These are phyloP conservation scores for Pyrus bretschneideri DNA, from an alignment of 306 rosid species.

Conservation along the genomic window DNA sequence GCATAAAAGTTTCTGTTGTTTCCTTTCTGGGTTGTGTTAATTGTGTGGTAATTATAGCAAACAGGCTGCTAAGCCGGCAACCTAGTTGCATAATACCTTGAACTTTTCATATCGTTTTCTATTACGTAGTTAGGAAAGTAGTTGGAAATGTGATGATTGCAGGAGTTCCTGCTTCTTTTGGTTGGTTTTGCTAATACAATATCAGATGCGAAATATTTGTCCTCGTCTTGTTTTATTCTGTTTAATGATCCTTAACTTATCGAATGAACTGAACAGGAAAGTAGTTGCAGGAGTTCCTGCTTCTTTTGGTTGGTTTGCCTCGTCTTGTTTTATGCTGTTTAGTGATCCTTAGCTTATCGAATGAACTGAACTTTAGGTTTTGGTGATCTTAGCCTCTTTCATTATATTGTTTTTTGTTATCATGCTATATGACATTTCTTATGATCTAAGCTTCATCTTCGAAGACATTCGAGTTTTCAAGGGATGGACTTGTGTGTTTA, in stretches of 20 bases:
- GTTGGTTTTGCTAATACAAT: no score
- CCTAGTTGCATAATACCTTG: background rate
- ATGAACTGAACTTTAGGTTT: background rate
- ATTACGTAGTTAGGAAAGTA: background rate
- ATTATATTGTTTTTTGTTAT: background rate
- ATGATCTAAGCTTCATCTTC: background rate
- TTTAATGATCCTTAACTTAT: no score
- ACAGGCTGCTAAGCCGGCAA: background rate
- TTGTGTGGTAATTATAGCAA: background rate
- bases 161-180: background rate
- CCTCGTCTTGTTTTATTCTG: no score
- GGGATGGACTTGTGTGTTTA: background rate
- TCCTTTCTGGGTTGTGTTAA: background rate
- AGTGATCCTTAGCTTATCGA: background rate
- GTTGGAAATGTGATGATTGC: conserved; percentile 3
- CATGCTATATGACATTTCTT: background rate
- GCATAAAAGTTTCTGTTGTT: background rate
- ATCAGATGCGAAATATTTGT: no score
- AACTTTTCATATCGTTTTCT: background rate
- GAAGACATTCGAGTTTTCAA: background rate
- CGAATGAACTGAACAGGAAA: no score
- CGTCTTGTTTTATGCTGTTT: background rate
- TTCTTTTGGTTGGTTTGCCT: background rate
- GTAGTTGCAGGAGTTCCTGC: background rate
- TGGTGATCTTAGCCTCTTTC: background rate